Conservation (phyloP, 176 grass and related monocot species). For the Cenchrus fungigraminus region DNA sequence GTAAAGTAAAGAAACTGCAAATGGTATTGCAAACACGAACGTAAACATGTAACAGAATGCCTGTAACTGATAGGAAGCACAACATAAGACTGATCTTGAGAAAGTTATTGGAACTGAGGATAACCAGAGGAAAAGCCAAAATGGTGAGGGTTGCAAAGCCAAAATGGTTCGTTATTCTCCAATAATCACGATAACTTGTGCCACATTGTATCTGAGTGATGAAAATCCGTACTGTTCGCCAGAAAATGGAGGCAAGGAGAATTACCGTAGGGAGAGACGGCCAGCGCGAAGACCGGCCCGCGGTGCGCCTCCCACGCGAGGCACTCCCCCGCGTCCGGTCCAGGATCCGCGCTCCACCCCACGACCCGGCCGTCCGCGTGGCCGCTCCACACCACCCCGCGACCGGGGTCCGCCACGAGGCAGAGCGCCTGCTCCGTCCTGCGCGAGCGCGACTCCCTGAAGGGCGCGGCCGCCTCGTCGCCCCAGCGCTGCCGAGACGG, state of each 20-base stretch:
- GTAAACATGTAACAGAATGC: background rate
- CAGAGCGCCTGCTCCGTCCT: slow-evolving; percentile 56
- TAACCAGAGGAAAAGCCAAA: background rate
- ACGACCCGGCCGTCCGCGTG: slow-evolving; percentile 66
- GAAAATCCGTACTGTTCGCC: background rate
- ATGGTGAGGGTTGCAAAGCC: background rate
- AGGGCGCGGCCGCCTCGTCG: slow-evolving; percentile 64
- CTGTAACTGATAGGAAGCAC: background rate
- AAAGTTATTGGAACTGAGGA: background rate
- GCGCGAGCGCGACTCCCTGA: slow-evolving; percentile 62
- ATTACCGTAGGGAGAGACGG: slow-evolving; percentile 70
- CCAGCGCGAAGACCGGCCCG: slow-evolving; percentile 62
- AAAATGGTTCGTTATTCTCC: background rate
- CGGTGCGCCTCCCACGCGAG: slow-evolving; percentile 66
- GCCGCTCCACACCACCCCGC: slow-evolving; percentile 79
- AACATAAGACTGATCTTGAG: background rate
- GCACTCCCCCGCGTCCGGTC: slow-evolving; percentile 45
- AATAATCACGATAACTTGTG: background rate
- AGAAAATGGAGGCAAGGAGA: background rate
- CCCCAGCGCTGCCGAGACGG: slow-evolving; percentile 48
- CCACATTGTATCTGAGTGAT: background rate
- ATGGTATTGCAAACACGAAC: background rate
- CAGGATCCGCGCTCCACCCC: slow-evolving; percentile 51
- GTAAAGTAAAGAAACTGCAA: background rate
- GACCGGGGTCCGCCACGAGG: slow-evolving; percentile 49